Base-by-base conservation (phyloP, 768 basidiomycete species). In the Saitozyma sp. region DNA sequence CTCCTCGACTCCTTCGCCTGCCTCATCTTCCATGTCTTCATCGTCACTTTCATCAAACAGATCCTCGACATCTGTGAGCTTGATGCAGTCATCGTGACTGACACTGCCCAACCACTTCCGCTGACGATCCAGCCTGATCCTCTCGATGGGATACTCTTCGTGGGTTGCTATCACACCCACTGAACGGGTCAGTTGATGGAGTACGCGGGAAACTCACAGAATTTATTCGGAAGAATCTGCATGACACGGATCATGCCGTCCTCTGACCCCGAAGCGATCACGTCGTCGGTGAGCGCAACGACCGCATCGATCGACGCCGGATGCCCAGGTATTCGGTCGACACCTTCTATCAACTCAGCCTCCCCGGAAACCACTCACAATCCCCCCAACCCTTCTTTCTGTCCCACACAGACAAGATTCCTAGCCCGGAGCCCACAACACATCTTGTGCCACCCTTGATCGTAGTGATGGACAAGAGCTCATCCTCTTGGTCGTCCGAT, bases 401-500 rank as follows among this genome's bases (percentile, higher is more conserved):
- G 78, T 94, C 92, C 82, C 93, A 96, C 59, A 96, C 85, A 7
- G 90, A 92, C 16, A 97, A 81, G 16, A 93, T 88, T 56, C 94
- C 94, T 43, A 91, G 79, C 66, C 93, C 92, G 0, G 92, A 93
- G 11, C 94, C 94, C 6, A 95, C 90, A 0, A 92, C 86, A 16
- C 88, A 81, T 80, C 96, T 97, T 29, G 87, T 81, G n/a, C 83
- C 86, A 88, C 87, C 85, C 82, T 89, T 91, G 77, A 97, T 92
- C 14, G 91, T 78, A 40, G 89, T 87, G 50, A 92, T 86, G 6
- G 91, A 91, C 9, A 97, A 83, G 50, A 96, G 81, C 72, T 97
- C 94, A 75, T 97, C 94, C 72, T 96, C 94, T 76, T 97, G 94
- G 81, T 95, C 91, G 75, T 95, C 93, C 14, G 92, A 95, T 58